A percentile compares a stretch with the other conserved stretches of the same genome.
phyloP scores from a whole-genome alignment of 2,329 filamentous ascomycete genomes.

The Thelonectria blattea region DNA sequence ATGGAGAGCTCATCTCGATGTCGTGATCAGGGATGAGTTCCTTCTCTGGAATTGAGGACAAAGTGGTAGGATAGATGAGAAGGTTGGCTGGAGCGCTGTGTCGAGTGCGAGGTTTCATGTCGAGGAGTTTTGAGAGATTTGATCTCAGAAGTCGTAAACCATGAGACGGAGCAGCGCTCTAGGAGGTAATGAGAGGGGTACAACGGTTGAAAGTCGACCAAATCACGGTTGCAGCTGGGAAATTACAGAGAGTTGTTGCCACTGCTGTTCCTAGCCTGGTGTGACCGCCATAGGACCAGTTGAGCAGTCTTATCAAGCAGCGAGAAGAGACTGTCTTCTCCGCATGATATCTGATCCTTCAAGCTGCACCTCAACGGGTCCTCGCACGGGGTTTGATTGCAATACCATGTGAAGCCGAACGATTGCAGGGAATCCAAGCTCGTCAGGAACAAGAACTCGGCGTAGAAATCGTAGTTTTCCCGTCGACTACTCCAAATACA shows the following conservation, averaged over 20 bases:
- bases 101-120: conserved; percentile 36
- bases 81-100: conserved; percentile 29
- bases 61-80: conserved; percentile 28
- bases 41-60: conserved; percentile 25
- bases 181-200: background rate
- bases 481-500: conserved; percentile 1
- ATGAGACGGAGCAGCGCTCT: background rate
- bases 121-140: conserved; percentile 1
- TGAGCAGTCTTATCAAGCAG: background rate
- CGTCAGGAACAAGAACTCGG: background rate
- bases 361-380: background rate
- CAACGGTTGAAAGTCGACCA: background rate
- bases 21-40: conserved; percentile 6
- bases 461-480: background rate
- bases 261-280: background rate
- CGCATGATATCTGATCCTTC: conserved; percentile 1
- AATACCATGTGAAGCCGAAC: conserved; percentile 15
- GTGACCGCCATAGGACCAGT: background rate
- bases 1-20: conserved; percentile 39
- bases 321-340: background rate
- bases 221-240: background rate
- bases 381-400: background rate
- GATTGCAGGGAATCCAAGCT: background rate
- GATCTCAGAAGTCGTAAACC: background rate
- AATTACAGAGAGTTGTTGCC: conserved; percentile 1